Evolutionary conservation across 345 rosid species (phyloP).

Genomic region (Syzygium aromaticum): DNA sequence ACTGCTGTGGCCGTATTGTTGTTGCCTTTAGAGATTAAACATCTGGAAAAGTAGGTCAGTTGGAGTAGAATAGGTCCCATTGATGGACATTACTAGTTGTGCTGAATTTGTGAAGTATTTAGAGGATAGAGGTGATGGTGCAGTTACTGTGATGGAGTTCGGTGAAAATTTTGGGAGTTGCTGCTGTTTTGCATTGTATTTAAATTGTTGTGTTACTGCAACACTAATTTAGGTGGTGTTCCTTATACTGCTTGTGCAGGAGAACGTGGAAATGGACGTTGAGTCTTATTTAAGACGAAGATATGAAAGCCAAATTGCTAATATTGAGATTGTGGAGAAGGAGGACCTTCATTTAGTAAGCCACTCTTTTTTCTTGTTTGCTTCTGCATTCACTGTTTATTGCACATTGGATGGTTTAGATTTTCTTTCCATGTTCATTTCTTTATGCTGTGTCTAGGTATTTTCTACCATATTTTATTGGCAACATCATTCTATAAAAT

Average conservation of each 20-base stretch:
- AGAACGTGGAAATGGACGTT: conserved; percentile 77
- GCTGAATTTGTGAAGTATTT: background rate
- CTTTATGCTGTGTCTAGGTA: background rate
- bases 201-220: background rate
- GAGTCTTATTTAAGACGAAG: conserved; percentile 82
- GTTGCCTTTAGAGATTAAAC: background rate
- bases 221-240: background rate
- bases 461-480: background rate
- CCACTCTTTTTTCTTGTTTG: background rate
- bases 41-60: background rate
- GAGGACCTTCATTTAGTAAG: conserved; percentile 96
- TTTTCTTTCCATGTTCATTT: background rate
- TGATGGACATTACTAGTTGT: background rate
- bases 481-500: background rate
- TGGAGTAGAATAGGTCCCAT: background rate
- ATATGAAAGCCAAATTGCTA: conserved; percentile 76
- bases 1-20: background rate
- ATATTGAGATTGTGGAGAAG: conserved; percentile 59
- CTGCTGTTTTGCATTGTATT: background rate
- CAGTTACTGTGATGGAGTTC: background rate
- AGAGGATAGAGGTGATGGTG: background rate
- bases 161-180: background rate
- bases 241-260: conserved; percentile 19
- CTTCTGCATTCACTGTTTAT: background rate
- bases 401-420: background rate